Evolutionary conservation across 2,329 filamentous ascomycete genomes (phyloP).

Genomic region (Tolypocladium ophioglossoides): DNA sequence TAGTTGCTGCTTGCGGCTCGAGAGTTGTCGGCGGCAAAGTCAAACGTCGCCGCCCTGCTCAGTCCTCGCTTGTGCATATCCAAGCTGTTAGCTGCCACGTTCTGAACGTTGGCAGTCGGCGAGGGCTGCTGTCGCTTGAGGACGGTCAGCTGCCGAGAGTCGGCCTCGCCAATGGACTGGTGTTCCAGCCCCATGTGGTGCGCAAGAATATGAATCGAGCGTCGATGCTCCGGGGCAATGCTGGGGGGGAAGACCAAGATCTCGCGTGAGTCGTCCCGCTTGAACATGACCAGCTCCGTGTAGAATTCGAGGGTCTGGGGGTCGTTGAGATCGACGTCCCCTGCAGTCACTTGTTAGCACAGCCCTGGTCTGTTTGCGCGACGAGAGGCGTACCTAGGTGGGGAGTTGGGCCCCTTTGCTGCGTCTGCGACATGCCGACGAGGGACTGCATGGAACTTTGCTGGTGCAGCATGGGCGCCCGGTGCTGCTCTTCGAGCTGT

Average conservation of each 20-base stretch:
- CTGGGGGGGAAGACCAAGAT: constrained; percentile 74
- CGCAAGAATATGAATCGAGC: constrained; percentile 85
- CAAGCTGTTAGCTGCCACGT: constrained; percentile 50
- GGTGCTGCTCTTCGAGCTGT: constrained; percentile 94
- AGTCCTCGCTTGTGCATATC: constrained; percentile 76
- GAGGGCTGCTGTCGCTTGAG: constrained; percentile 54
- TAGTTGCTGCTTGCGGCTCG: constrained; percentile 57
- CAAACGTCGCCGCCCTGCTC: constrained; percentile 92
- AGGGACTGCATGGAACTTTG: constrained; percentile 82
- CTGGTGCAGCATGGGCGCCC: constrained; percentile 64
- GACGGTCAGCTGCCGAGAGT: constrained; percentile 84
- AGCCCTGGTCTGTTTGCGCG: background rate
- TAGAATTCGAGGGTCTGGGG: constrained; percentile 80
- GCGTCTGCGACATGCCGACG: constrained; percentile 52
- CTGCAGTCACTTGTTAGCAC: constrained; percentile 12
- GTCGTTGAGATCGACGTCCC: constrained; percentile 84
- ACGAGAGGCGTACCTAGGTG: constrained; percentile 29
- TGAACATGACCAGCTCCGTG: constrained; percentile 82
- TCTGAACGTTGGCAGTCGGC: constrained; percentile 44
- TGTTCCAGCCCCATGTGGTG: constrained; percentile 93
- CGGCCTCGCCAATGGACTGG: constrained; percentile 77
- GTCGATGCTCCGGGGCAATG: constrained; percentile 72
- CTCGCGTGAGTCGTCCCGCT: constrained; percentile 66
- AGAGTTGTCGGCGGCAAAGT: constrained; percentile 77
- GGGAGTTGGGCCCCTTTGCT: constrained; percentile 31